phyloP scores from a whole-genome alignment of 2,329 filamentous ascomycete genomes.

The Cryphonectria japonica region DNA sequence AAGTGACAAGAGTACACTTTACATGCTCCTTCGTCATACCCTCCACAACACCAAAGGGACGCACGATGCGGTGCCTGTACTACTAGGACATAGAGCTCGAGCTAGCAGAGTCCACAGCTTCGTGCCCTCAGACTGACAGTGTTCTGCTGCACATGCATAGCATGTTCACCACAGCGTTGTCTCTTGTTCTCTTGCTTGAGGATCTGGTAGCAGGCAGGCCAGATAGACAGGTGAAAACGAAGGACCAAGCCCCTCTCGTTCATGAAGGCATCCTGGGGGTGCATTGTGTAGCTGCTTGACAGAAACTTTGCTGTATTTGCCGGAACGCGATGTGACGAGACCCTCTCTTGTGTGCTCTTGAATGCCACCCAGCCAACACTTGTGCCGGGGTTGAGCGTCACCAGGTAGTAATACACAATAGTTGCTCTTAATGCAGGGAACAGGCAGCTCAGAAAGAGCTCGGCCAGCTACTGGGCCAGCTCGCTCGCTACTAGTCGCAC shows the following conservation, averaged over 20 bases:
- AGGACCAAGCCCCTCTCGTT: not conserved
- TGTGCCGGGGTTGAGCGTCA: not conserved
- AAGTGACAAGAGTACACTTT: not conserved
- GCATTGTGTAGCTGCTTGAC: slow-evolving; percentile 4
- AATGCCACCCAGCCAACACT: slow-evolving; percentile 4
- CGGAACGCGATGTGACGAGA: not conserved
- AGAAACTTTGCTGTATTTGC: slow-evolving; percentile 3
- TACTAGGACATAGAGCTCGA: not conserved
- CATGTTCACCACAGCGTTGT: slow-evolving; percentile 10
- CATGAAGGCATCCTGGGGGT: not conserved
- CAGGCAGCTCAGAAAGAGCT: slow-evolving; percentile 1
- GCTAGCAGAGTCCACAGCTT: not conserved
- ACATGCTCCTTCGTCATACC: slow-evolving; percentile 7
- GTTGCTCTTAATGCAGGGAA: not conserved
- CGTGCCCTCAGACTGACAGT: slow-evolving; percentile 12
- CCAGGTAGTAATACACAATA: not conserved
- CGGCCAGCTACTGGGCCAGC: not conserved
- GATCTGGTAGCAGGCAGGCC: not conserved
- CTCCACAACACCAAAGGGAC: slow-evolving; percentile 13
- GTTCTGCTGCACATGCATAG: not conserved
- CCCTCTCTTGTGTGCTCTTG: slow-evolving; percentile 1
- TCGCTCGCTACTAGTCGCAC: not conserved
- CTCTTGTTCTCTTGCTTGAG: not conserved
- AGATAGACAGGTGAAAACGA: not conserved
- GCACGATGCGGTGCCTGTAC: slow-evolving; percentile 11